Base-by-base conservation (phyloP, 2,329 filamentous ascomycete species). In the Pseudocercospora vitis region DNA sequence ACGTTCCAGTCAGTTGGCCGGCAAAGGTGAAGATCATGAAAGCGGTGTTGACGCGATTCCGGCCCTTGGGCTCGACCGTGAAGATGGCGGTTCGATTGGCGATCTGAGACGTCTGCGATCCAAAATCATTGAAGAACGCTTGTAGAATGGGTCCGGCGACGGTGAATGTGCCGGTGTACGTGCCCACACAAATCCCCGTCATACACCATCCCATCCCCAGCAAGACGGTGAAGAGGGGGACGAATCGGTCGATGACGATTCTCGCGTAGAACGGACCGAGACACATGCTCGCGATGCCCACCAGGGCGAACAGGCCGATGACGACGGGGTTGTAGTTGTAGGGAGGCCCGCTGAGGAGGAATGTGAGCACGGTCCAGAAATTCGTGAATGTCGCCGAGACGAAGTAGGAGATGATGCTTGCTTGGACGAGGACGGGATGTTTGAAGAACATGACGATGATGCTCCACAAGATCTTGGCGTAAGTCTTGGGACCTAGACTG, bases 11-110 rank as follows among this genome's bases (percentile, higher is more conserved):
- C 42, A 94, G 65, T 73, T 94, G 89, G 0, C 89, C 89, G 23
- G 80, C 83, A 64, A 92, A 92, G 0, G 82, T 83, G 6, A 80
- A 78, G 0, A 91, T 78, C 89, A 92, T 94, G 65, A 90, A 94
- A 1, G 85, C 87, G 0, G 88, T 91, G 66, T 94, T 94, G 19
- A 92, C 80, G 3, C 89, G 73, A 70, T 91, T 94, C 3, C 87
- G 74, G 0, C 85, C 84, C 55, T 82, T 84, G 0, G 88, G 84
- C 49, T 87, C 85, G 18, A 92, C 83, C 1, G 75, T 72, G 62
- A 89, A 91, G 16, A 94, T 87, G 3, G 82, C 78, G 0, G 79
- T 78, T 0, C 89, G 75, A 63, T 91, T 91, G 1, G 86, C 86
- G 26, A 90, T 87, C 67, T 91, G 87, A 0, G 82, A 78, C 1